Percentiles rank a stretch among this genome's conserved stretches.
phyloP scores from a whole-genome alignment of 108 stramenopile species.

The Mediolabrus comicus region DNA sequence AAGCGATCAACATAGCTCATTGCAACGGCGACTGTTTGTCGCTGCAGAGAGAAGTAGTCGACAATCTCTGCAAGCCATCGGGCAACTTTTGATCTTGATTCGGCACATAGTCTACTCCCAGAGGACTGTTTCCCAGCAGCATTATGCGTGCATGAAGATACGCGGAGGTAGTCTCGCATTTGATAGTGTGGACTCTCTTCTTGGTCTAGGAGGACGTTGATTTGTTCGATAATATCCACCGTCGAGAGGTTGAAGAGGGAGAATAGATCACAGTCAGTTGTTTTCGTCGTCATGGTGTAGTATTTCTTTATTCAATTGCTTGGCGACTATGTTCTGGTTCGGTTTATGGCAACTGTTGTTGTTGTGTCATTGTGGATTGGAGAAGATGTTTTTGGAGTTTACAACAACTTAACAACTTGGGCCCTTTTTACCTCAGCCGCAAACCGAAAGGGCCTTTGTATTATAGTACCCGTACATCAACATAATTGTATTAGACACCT shows the following conservation, averaged over 20 bases:
- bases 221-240: slow-evolving; percentile 15
- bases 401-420: too few relatives aligned
- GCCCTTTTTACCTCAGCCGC: too few relatives aligned
- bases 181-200: slow-evolving; percentile 18
- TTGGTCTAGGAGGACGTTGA: slow-evolving; percentile 16
- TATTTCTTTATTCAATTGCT: too few relatives aligned
- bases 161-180: slow-evolving; percentile 24
- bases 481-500: too few relatives aligned
- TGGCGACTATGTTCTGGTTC: too few relatives aligned
- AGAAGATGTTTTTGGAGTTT: too few relatives aligned
- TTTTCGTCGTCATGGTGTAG: background rate
- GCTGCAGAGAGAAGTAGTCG: slow-evolving; percentile 52
- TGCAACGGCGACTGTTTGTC: slow-evolving; percentile 60
- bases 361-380: too few relatives aligned
- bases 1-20: slow-evolving; percentile 69
- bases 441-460: too few relatives aligned
- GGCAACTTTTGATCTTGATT: slow-evolving; percentile 58
- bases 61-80: slow-evolving; percentile 65
- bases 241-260: slow-evolving; percentile 10
- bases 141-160: background rate
- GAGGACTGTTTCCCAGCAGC: slow-evolving; percentile 2
- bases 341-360: too few relatives aligned
- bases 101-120: background rate
- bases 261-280: slow-evolving; percentile 3
- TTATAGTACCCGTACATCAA: too few relatives aligned